phyloP scores from a whole-genome alignment of 768 basidiomycete species.

The Phaeotremella skinneri region DNA sequence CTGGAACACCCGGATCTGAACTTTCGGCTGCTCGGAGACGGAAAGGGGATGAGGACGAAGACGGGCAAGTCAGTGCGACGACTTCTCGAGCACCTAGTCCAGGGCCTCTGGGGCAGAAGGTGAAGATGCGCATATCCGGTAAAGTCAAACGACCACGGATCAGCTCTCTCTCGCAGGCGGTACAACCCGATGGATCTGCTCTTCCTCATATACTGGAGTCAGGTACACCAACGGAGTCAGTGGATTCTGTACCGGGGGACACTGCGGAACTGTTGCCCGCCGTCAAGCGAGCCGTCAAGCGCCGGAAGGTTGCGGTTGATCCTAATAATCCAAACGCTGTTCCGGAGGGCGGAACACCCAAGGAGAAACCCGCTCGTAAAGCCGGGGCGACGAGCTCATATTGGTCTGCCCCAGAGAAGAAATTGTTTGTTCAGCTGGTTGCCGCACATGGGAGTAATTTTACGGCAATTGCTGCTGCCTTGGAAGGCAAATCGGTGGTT shows the following conservation, averaged over 20 bases:
- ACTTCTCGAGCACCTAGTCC: constrained; percentile 1
- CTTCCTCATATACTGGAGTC: background rate
- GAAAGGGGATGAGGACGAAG: constrained; percentile 14
- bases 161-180: constrained; percentile 20
- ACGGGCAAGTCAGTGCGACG: background rate
- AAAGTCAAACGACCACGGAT: constrained; percentile 33
- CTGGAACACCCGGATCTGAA: background rate
- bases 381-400: constrained; percentile 51
- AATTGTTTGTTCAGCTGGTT: constrained; percentile 60
- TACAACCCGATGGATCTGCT: background rate
- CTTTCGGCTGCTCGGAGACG: background rate
- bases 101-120: constrained; percentile 1
- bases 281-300: constrained; percentile 36
- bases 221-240: background rate
- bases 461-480: constrained; percentile 65
- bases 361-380: background rate
- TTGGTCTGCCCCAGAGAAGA: constrained; percentile 69
- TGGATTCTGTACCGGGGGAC: constrained; percentile 4
- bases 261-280: constrained; percentile 34
- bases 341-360: constrained; percentile 11
- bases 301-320: constrained; percentile 9
- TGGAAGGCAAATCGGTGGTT: constrained; percentile 56
- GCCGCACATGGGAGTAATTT: constrained; percentile 66
- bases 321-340: constrained; percentile 4
- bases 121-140: constrained; percentile 26